Evolutionary conservation across 2,329 filamentous ascomycete genomes (phyloP), one percentile per base, ranked within the genome.

Genomic region (Scedosporium aurantiacum): DNA sequence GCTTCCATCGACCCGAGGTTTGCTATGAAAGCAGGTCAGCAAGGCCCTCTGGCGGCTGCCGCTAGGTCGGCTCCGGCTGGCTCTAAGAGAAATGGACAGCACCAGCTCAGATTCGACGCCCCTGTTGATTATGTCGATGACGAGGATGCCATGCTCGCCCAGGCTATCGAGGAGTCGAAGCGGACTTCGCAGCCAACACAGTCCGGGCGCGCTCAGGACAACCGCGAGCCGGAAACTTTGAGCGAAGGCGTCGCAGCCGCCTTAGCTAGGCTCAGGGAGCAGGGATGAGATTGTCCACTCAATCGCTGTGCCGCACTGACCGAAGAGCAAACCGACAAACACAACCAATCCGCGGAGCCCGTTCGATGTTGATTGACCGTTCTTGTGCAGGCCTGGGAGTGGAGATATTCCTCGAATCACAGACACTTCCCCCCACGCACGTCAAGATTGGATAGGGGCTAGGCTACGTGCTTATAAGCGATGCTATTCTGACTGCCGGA

Each of bases 181-280:
- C 75, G 70, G 63, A 75, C 72, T 23, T 69, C 74, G 2, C 59
- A 70, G 65, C 55, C 66, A 47, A 32, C 62, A 66, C 68, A 2
- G 67, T 16, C 23, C n/a, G 37, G 7, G 3, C 18, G 37, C 43
- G 16, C 60, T 37, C 45, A 41, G 25, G 37, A 25, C 21, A 27
- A 21, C 4, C 18, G 54, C 27, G 40, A 55, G 43, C 25, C 61
- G 37, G 61, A 61, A n/a, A 43, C 41, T 37, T 71, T 87, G 4
- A 78, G 78, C 63, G 82, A 78, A 55, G 83, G 85, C 2, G 73
- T 88, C 56, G 82, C 84, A 55, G 82, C 82, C 37, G 85, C 85
- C 16, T 68, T 88, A 63, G 83, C 83, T 6, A 84, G 75, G 65
- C 70, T 88, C 25, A 75, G 83, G 61, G 74, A 84, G 61, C 73